These are phyloP conservation scores for Juglanconis sp. DNA, from an alignment of 2,329 filamentous ascomycete genomes.

Conservation along the genomic window DNA sequence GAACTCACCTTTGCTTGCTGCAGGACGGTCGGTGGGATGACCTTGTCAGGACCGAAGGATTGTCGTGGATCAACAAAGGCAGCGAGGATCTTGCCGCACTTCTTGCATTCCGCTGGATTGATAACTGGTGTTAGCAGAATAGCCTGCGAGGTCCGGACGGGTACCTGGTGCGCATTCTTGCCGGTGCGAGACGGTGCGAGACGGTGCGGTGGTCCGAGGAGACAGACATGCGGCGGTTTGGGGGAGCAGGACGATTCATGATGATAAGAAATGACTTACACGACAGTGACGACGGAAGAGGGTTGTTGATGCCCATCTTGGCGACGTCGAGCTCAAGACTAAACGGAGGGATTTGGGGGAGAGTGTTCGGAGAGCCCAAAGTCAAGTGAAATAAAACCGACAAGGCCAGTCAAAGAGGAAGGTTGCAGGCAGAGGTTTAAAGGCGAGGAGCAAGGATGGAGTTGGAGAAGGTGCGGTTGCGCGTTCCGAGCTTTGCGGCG, in stretches of 20 bases:
- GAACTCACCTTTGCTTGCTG: slow-evolving; percentile 77
- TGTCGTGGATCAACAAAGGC: slow-evolving; percentile 94
- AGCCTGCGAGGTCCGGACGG: too few species aligned
- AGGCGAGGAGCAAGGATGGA: neutral
- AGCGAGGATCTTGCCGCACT: slow-evolving; percentile 90
- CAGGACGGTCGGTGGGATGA: slow-evolving; percentile 88
- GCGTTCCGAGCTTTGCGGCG: too few species aligned
- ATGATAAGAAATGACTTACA: slow-evolving; percentile 49
- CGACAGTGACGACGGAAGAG: slow-evolving; percentile 63
- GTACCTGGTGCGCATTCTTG: too few species aligned
- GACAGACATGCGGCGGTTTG: neutral
- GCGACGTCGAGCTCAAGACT: neutral
- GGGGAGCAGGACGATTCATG: slow-evolving; percentile 17
- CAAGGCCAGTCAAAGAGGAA: neutral
- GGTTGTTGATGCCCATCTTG: slow-evolving; percentile 63
- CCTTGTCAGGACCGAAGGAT: slow-evolving; percentile 91
- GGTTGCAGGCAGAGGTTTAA: neutral
- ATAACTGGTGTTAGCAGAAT: too few species aligned
- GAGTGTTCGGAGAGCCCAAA: neutral
- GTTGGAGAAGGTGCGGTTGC: neutral
- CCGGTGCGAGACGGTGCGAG: slow-evolving; percentile 2
- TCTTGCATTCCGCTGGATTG: slow-evolving; percentile 84
- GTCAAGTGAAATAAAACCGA: neutral
- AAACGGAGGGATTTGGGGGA: neutral
- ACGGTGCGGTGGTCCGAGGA: neutral